Conservation (phyloP, 805 yeast genomes). For the Ogataea methanolica region DNA sequence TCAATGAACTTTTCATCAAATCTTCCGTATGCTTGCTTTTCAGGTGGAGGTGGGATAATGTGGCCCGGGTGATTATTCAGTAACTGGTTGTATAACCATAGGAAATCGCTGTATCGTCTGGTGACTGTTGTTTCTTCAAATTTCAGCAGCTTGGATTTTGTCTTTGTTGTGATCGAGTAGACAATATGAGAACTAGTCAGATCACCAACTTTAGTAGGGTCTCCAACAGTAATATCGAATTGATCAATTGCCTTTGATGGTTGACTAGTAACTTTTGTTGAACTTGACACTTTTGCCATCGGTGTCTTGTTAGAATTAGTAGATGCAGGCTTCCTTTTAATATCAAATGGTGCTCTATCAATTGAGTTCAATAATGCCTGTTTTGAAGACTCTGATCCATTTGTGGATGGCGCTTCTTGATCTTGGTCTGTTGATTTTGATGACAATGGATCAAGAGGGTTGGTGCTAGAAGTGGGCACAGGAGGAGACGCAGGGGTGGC, state of each 20-base stretch:
- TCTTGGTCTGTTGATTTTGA: slow-evolving; percentile 4
- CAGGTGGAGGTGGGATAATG: slow-evolving; percentile 94
- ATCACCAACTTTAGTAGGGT: slow-evolving; percentile 90
- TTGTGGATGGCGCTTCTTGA: neutral
- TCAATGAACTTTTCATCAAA: slow-evolving; percentile 89
- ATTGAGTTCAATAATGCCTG: slow-evolving; percentile 39
- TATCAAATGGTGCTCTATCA: slow-evolving; percentile 51
- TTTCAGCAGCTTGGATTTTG: slow-evolving; percentile 37
- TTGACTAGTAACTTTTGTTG: slow-evolving; percentile 1
- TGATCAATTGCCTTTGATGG: slow-evolving; percentile 22
- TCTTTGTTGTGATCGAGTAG: slow-evolving; percentile 66
- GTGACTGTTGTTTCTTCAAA: slow-evolving; percentile 52
- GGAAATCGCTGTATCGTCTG: slow-evolving; percentile 84
- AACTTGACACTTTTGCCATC: neutral
- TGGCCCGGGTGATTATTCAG: slow-evolving; percentile 84
- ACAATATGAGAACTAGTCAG: slow-evolving; percentile 84
- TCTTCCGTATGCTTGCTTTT: slow-evolving; percentile 88
- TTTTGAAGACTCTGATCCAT: slow-evolving; percentile 9
- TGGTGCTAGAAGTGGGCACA: neutral
- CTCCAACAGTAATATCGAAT: slow-evolving; percentile 73
- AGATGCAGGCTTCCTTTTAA: slow-evolving; percentile 18
- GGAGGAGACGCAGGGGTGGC: neutral
- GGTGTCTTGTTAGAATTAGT: neutral
- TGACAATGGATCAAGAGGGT: slow-evolving; percentile 13
- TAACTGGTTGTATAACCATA: slow-evolving; percentile 90